Conservation (phyloP, 352 stramenopile genomes). For the Chrysophaeum taylorii region DNA sequence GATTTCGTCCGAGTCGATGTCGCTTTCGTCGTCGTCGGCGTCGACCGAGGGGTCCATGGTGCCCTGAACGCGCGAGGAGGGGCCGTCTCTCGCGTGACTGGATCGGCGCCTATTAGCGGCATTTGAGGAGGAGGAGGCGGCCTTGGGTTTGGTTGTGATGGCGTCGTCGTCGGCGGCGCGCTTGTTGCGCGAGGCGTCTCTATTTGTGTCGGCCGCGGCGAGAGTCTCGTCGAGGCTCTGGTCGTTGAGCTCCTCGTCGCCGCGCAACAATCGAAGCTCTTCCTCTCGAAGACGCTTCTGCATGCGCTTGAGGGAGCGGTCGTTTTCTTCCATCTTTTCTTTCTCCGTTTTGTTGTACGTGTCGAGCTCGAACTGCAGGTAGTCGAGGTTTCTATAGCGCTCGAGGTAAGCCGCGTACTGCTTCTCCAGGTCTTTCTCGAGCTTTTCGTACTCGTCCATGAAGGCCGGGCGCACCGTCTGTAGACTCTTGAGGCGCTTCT, state of each 20-base stretch:
- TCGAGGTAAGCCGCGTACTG: slow-evolving; percentile 73
- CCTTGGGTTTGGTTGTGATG: neutral
- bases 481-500: slow-evolving; percentile 77
- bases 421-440: slow-evolving; percentile 85
- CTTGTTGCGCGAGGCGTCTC: neutral
- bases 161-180: neutral
- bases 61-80: slow-evolving; percentile 46
- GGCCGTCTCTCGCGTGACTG: neutral
- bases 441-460: slow-evolving; percentile 94
- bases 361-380: slow-evolving; percentile 82
- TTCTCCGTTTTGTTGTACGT: slow-evolving; percentile 56
- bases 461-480: slow-evolving; percentile 83
- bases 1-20: slow-evolving; percentile 29
- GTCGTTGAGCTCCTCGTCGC: slow-evolving; percentile 46
- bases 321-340: slow-evolving; percentile 69
- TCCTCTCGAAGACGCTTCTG: slow-evolving; percentile 82
- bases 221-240: slow-evolving; percentile 62
- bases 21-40: slow-evolving; percentile 44
- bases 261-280: slow-evolving; percentile 68
- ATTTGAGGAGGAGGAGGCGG: neutral
- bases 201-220: slow-evolving; percentile 30
- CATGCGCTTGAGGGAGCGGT: slow-evolving; percentile 74
- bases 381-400: slow-evolving; percentile 88
- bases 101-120: slow-evolving; percentile 31
- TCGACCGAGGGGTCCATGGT: slow-evolving; percentile 57